These are phyloP conservation scores for Lactifluus echinatus DNA, from an alignment of 768 basidiomycete genomes.

Conservation along the genomic window DNA sequence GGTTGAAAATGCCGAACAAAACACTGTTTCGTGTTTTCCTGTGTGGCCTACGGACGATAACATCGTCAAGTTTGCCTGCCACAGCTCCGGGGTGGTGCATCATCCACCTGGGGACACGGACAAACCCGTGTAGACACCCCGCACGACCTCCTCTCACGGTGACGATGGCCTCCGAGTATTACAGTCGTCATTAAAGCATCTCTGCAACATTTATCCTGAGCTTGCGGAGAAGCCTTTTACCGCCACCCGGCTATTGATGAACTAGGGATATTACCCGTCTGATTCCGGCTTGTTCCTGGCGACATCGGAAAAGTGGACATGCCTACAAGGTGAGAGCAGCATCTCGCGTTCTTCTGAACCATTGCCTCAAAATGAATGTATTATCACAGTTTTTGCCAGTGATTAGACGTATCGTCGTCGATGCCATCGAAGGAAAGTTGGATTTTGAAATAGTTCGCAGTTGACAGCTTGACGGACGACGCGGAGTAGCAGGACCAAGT, in stretches of 20 bases:
- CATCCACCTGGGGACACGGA: slow-evolving; percentile 20
- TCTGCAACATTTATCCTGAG: slow-evolving; percentile 68
- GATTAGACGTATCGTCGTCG: slow-evolving; percentile 68
- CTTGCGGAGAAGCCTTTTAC: slow-evolving; percentile 65
- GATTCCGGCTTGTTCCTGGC: slow-evolving; percentile 63
- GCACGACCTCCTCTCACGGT: slow-evolving; percentile 57
- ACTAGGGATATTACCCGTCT: slow-evolving; percentile 49
- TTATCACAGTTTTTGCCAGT: slow-evolving; percentile 70
- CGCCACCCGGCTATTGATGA: slow-evolving; percentile 80
- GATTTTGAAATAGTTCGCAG: slow-evolving; percentile 41
- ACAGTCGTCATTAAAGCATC: slow-evolving; percentile 34
- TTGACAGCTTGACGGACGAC: slow-evolving; percentile 50
- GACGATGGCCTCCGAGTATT: slow-evolving; percentile 60
- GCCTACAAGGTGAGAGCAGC: slow-evolving; percentile 58
- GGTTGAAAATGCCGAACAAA: background rate
- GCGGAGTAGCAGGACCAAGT: slow-evolving; percentile 17
- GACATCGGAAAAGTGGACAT: slow-evolving; percentile 86
- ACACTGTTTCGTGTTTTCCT: background rate
- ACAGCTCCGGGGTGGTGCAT: slow-evolving; percentile 64
- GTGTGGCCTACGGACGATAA: slow-evolving; percentile 61
- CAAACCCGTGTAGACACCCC: slow-evolving; percentile 58
- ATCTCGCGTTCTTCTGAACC: background rate
- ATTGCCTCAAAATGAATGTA: background rate
- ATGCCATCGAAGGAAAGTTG: slow-evolving; percentile 58
- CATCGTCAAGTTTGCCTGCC: slow-evolving; percentile 72